Evolutionary conservation across 2,329 filamentous ascomycete species (phyloP).

Genomic region (Hyphodiscus sp.): DNA sequence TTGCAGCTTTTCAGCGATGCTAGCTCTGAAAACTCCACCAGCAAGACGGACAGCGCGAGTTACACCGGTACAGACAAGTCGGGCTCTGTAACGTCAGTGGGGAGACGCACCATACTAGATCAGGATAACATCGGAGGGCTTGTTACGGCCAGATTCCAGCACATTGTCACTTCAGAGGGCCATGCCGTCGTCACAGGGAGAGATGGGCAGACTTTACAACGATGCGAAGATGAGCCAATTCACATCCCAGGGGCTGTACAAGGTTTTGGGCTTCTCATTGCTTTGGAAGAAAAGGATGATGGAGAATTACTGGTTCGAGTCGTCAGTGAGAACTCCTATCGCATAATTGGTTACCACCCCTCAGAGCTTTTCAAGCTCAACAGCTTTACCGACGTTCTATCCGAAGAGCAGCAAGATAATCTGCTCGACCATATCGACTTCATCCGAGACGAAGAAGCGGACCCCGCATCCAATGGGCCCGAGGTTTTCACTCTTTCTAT

Average conservation of each 20-base stretch:
- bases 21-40: slow-evolving; percentile 21
- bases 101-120: slow-evolving; percentile 1
- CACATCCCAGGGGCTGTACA: slow-evolving; percentile 80
- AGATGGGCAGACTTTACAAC: slow-evolving; percentile 63
- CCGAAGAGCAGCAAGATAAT: slow-evolving; percentile 77
- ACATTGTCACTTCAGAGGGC: slow-evolving; percentile 68
- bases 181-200: slow-evolving; percentile 79
- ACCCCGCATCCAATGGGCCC: slow-evolving; percentile 68
- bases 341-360: slow-evolving; percentile 71
- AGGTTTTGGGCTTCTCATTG: slow-evolving; percentile 70
- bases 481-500: slow-evolving; percentile 80
- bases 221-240: slow-evolving; percentile 87
- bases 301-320: slow-evolving; percentile 64
- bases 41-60: slow-evolving; percentile 3
- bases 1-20: slow-evolving; percentile 24
- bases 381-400: slow-evolving; percentile 77
- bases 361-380: slow-evolving; percentile 65
- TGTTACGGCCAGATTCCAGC: slow-evolving; percentile 70
- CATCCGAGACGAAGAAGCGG: slow-evolving; percentile 73
- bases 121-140: slow-evolving; percentile 28
- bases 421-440: slow-evolving; percentile 84
- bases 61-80: slow-evolving; percentile 1
- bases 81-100: not conserved
- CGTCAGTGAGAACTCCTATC: slow-evolving; percentile 74
- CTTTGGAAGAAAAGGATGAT: slow-evolving; percentile 62